Percentiles rank a stretch among this genome's conserved stretches.
Evolutionary conservation across 192 early-diverging fungal species (phyloP).

Genomic region (Backusella macrospora): DNA sequence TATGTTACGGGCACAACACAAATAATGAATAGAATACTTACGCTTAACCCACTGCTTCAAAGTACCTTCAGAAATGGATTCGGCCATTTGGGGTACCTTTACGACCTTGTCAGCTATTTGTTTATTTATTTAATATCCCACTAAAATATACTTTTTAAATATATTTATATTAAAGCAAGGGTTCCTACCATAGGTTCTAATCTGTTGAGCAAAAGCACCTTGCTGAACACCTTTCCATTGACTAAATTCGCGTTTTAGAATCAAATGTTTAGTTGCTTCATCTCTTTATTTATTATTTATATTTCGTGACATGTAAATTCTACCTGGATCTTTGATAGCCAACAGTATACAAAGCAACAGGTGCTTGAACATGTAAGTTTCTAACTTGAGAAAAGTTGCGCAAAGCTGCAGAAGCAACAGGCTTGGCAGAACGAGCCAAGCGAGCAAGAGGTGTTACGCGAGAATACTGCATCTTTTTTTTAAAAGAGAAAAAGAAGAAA

Average conservation of each 20-base stretch:
- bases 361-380: constrained; percentile 33
- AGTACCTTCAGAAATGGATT: constrained; percentile 98
- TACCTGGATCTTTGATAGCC: constrained; percentile 33
- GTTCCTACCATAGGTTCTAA: constrained; percentile 24
- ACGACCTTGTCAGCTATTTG: constrained; percentile 78
- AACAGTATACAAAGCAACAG: constrained; percentile 19
- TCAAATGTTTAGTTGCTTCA: not conserved
- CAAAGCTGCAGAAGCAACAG: constrained; percentile 19
- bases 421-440: constrained; percentile 8
- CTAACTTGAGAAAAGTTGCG: constrained; percentile 26
- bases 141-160: not conserved
- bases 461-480: constrained; percentile 8
- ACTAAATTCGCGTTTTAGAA: not conserved
- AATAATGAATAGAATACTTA: constrained; percentile 44
- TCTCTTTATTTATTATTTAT: not conserved
- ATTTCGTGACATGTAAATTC: not conserved
- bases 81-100: constrained; percentile 96
- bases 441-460: constrained; percentile 10
- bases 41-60: constrained; percentile 95
- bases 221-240: not conserved
- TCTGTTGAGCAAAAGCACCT: constrained; percentile 7
- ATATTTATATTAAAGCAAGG: not conserved
- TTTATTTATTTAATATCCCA: constrained; percentile 1
- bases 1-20: no score
- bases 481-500: constrained; percentile 1